A percentile compares a stretch with the other conserved stretches of the same genome.
These are phyloP conservation scores for Teratosphaeriaceae sp. DNA, from an alignment of 2,329 filamentous ascomycete genomes.

Conservation along the genomic window DNA sequence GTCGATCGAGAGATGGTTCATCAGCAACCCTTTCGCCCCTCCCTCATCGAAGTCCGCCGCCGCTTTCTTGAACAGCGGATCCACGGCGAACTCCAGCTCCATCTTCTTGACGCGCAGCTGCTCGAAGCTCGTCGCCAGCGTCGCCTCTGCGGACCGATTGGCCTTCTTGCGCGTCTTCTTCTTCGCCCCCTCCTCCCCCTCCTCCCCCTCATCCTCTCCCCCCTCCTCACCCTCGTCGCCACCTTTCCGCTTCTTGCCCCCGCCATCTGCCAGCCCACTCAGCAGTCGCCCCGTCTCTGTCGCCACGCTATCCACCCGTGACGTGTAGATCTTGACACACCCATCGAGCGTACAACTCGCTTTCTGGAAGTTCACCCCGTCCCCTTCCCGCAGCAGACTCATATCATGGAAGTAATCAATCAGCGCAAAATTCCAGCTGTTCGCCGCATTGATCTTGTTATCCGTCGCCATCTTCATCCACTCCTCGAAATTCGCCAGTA, in stretches of 20 bases:
- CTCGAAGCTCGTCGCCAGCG: conserved; percentile 79
- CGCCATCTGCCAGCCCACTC: conserved; percentile 85
- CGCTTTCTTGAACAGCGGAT: conserved; percentile 98
- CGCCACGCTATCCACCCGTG: conserved; percentile 93
- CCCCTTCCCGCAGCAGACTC: conserved; percentile 91
- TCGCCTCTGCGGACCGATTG: conserved; percentile 76
- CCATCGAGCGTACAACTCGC: conserved; percentile 96
- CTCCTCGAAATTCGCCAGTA: conserved; percentile 97
- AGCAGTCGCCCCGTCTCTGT: conserved; percentile 94
- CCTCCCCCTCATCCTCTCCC: conserved; percentile 54
- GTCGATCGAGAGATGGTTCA: conserved; percentile 97
- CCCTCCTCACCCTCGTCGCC: conserved; percentile 51
- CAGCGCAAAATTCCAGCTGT: conserved; percentile 99
- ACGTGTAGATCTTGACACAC: conserved; percentile 99
- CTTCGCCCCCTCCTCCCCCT: conserved; percentile 49
- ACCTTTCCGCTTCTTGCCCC: conserved; percentile 53
- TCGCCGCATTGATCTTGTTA: conserved; percentile 91
- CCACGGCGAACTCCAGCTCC: conserved; percentile 91
- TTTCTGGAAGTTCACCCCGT: conserved; percentile 97
- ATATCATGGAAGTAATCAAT: conserved; percentile 99
- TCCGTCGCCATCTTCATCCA: conserved; percentile 99
- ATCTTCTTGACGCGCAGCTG: conserved; percentile 94
- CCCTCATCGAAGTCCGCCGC: conserved; percentile 98
- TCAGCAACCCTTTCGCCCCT: conserved; percentile 85
- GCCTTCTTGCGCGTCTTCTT: conserved; percentile 68